A percentile compares a stretch with the other conserved stretches of the same genome.
Evolutionary conservation across 768 basidiomycete species (phyloP).

Genomic region (Sarcomyxa edulis): DNA sequence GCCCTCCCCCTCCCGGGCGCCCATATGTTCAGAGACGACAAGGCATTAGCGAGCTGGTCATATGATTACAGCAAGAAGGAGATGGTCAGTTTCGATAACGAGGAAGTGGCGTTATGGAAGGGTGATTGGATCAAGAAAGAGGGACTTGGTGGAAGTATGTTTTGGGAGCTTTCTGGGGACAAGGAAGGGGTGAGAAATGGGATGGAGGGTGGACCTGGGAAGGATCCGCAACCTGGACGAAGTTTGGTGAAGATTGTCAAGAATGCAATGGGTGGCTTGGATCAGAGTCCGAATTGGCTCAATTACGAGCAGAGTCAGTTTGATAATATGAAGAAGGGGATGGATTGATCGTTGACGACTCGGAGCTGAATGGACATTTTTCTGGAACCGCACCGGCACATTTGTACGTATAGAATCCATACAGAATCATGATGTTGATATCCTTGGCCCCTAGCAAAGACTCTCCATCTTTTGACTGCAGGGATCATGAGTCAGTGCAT

Average conservation of each 20-base stretch:
- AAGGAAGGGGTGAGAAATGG: conserved; percentile 63
- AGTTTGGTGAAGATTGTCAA: conserved; percentile 75
- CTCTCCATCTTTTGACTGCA: no score
- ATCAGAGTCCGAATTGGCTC: conserved; percentile 75
- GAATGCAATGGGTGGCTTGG: conserved; percentile 71
- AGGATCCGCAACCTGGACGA: conserved; percentile 62
- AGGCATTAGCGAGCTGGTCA: conserved; percentile 73
- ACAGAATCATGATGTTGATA: no score
- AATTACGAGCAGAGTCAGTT: conserved; percentile 71
- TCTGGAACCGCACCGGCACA: no score
- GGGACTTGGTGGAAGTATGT: conserved; percentile 89
- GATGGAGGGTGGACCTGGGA: conserved; percentile 72
- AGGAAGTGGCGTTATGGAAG: conserved; percentile 64
- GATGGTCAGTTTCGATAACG: conserved; percentile 80
- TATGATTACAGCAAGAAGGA: conserved; percentile 73
- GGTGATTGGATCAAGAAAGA: conserved; percentile 75
- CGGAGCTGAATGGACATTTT: no score
- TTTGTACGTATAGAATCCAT: no score
- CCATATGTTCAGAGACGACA: conserved; percentile 58
- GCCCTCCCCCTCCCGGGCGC: conserved; percentile 76
- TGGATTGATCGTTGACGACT: no score
- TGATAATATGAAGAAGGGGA: conserved; percentile 73
- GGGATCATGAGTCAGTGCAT: no score
- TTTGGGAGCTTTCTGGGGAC: conserved; percentile 90
- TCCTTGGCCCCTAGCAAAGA: no score